Evolutionary conservation across 1,284 basidiomycete genomes (phyloP).

Genomic region (Boletus smithii): DNA sequence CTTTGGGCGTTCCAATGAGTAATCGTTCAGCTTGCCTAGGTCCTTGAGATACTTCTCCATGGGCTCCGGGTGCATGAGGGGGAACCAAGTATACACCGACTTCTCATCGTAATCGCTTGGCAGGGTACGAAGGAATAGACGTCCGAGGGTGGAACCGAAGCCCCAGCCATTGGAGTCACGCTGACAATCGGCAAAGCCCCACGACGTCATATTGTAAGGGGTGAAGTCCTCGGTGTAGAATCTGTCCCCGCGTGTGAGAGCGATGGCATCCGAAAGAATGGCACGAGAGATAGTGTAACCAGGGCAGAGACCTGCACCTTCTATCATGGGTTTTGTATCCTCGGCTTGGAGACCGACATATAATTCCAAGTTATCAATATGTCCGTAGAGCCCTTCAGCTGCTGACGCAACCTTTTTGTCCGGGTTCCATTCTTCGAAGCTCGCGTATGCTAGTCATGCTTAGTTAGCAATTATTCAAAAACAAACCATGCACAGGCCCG

Average conservation of each 20-base stretch:
- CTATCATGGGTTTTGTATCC: constrained; percentile 70
- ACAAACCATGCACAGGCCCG: constrained; percentile 18
- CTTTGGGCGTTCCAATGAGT: constrained; percentile 50
- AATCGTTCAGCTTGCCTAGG: constrained; percentile 50
- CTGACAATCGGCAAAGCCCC: constrained; percentile 79
- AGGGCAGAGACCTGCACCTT: constrained; percentile 80
- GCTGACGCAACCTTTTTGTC: constrained; percentile 66
- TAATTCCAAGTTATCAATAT: constrained; percentile 79
- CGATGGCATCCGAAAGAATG: constrained; percentile 85
- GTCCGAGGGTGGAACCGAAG: constrained; percentile 72
- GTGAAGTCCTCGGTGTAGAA: constrained; percentile 84
- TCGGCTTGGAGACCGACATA: constrained; percentile 75
- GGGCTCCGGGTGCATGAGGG: constrained; percentile 71
- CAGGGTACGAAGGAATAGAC: constrained; percentile 69
- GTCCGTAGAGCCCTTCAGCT: constrained; percentile 73
- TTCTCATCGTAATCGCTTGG: constrained; percentile 67
- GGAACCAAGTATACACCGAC: constrained; percentile 82
- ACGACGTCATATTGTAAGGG: constrained; percentile 74
- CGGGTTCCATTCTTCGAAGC: constrained; percentile 82
- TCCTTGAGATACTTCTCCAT: constrained; percentile 61
- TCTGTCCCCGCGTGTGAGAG: constrained; percentile 79
- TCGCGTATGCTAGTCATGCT: constrained; percentile 46
- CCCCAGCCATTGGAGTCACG: constrained; percentile 63
- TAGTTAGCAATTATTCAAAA: neutral
- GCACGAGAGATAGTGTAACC: constrained; percentile 84